Conservation (phyloP, 345 rosid genomes). For the Mercurialis annua region DNA sequence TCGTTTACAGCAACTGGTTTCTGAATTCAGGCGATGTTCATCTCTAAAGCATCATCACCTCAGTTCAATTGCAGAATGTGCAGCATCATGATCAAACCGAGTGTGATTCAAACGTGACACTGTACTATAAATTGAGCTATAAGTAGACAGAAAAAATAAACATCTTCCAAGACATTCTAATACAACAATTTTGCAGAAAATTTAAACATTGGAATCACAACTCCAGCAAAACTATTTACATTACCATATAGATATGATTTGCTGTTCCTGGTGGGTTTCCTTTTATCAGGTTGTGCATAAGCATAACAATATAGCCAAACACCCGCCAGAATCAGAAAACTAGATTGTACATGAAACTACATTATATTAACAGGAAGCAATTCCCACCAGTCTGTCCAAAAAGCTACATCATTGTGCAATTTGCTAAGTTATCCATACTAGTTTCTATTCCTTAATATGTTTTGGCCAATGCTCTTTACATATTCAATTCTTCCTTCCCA, state of each 20-base stretch:
- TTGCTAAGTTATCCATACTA: constrained; percentile 17
- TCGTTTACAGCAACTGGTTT: too few relatives aligned
- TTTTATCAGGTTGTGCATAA: constrained; percentile 2
- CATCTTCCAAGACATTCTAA: too few relatives aligned
- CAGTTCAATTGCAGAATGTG: too few relatives aligned
- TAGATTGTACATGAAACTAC: constrained; percentile 4
- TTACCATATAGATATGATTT: background rate
- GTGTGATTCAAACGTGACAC: too few relatives aligned
- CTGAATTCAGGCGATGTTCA: too few relatives aligned
- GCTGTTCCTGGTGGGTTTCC: background rate
- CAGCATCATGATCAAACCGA: too few relatives aligned
- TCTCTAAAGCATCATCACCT: too few relatives aligned
- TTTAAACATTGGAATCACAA: too few relatives aligned
- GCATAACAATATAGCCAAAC: background rate
- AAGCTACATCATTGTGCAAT: background rate
- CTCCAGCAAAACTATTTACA: constrained; percentile 6
- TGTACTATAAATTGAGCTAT: too few relatives aligned
- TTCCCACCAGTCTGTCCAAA: background rate
- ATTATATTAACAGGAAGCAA: background rate
- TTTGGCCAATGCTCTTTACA: constrained; percentile 20
- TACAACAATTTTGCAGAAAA: too few relatives aligned
- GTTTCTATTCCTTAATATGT: constrained; percentile 13
- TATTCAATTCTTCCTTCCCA: constrained; percentile 65
- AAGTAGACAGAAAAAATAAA: too few relatives aligned
- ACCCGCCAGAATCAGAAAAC: background rate